phyloP scores from a whole-genome alignment of 2,329 filamentous ascomycete species.

The Verticillium longisporum region DNA sequence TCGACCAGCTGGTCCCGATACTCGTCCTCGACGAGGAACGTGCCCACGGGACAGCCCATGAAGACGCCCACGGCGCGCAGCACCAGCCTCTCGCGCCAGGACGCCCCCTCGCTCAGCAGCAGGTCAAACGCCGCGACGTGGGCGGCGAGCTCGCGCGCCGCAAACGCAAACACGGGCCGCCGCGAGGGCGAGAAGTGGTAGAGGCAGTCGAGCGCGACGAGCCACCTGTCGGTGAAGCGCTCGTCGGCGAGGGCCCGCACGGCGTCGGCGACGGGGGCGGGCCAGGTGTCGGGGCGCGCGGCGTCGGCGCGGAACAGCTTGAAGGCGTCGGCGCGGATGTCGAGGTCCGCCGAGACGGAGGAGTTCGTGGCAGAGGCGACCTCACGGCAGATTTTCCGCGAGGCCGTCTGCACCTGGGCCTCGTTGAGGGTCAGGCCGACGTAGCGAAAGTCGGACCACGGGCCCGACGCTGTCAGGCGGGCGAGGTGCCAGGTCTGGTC shows the following conservation, averaged over 20 bases:
- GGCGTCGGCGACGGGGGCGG: conserved; percentile 12
- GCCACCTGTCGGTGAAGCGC: conserved; percentile 31
- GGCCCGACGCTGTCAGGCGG: conserved; percentile 14
- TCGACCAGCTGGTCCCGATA: conserved; percentile 37
- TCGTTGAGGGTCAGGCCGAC: conserved; percentile 45
- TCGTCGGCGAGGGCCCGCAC: conserved; percentile 19
- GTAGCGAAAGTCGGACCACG: conserved; percentile 31
- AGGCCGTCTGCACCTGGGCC: conserved; percentile 33
- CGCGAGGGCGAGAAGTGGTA: conserved; percentile 52
- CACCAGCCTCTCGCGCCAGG: conserved; percentile 19
- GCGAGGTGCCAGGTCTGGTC: conserved; percentile 46
- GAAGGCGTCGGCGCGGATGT: conserved; percentile 15
- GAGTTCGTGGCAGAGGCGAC: conserved; percentile 1
- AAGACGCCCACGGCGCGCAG: conserved; percentile 36
- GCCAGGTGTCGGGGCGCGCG: conserved; percentile 37
- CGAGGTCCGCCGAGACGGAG: background rate
- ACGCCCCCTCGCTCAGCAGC: conserved; percentile 27
- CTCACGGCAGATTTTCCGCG: conserved; percentile 19
- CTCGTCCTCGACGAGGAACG: conserved; percentile 37
- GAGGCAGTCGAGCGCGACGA: conserved; percentile 48
- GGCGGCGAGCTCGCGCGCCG: conserved; percentile 32
- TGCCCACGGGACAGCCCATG: conserved; percentile 39
- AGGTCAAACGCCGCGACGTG: conserved; percentile 51
- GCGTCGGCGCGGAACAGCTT: conserved; percentile 42
- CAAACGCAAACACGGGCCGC: conserved; percentile 34